Evolutionary conservation across 208 protist genomes (phyloP), one percentile per base, ranked within the genome.

Genomic region (Trypanosoma platydactyli): DNA sequence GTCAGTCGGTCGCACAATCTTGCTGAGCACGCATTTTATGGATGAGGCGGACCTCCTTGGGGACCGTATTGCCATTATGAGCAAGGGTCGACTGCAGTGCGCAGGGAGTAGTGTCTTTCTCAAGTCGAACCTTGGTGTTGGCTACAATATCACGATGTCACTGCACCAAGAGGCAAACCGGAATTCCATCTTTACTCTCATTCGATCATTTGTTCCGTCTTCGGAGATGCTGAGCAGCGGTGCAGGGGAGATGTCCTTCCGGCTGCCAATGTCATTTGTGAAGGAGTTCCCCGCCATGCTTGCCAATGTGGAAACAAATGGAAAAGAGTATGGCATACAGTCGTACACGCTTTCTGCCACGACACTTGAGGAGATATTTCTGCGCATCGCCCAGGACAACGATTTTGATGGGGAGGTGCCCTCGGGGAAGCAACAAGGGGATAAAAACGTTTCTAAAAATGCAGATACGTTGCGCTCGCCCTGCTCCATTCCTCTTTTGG

Each of bases 31-130:
- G 25, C 97, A 98, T 73, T 97, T 86, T 73, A 98, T 99, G 97
- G 97, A 99, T 65, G 98, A 99, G 77, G 98, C 98, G 1, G 97
- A 99, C 71, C 57, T 95, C 4, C 82, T 99, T 22, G 83, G 86
- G 41, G 75, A 97, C 70, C 76, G 77, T 33, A 95, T 98, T 64
- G 95, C 84, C 4, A 97, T 99, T 60, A 88, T 98, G 79, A 81
- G 77, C 49, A 46, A 80, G 46, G 88, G 88, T 12, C 40, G 65
- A 0, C 59, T 93, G 40, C 74, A 86, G 71, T 92, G 86, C 42
- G 44, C 72, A 4, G 86, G 86, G 24, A 81, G 66, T 27, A 79
- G 73, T 51, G 68, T 84, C 30, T 86, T 88, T 72, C 75, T 93
- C 49, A 88, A 88, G 66, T 68, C 73, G 5, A 63, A 77, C 48